Base-by-base conservation (phyloP, 2,329 filamentous ascomycete genomes). In the Paracamarosporium sp. region DNA sequence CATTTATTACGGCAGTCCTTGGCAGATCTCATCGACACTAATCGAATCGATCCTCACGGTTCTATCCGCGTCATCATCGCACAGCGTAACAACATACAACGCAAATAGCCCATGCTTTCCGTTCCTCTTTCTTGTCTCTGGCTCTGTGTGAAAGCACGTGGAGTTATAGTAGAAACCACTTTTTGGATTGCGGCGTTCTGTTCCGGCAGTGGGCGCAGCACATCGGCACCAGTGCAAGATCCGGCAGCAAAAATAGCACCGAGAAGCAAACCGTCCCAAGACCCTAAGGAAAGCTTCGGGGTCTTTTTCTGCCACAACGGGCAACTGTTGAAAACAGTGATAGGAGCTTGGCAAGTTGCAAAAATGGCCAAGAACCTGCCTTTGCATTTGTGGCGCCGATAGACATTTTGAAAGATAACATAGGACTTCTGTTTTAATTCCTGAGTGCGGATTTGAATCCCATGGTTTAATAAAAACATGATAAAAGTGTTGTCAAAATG, bases 321-420 rank as follows among this genome's bases (percentile, higher is more conserved):
- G 47, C 15, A 50, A 50, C 47, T 30, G 47, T 50, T 12, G 33
- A 50, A 38, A 11, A 17, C 33, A 38, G 47, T 50, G 47, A 40
- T 13, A 40, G 24, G 47, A 24, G 47, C 47, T 50, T 50, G 47
- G 47, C 47, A 25, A 24, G 35, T 3, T n/a, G 35, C 17, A 15
- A 31, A 31, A 31, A 6, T 40, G 36, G 17, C 22, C 17, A n/a
- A 31, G 13, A 22, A 35, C 31, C 31, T 35, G 31, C 31, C 13
- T 4, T 15, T 12, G 12, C 12, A 35, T 6, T 15, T n/a, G 31
- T 15, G 31, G 13, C 31, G 12, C 31, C 31, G 13, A 30, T 13
- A 17, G 25, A 30, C n/a, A n/a, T n/a, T n/a, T n/a, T n/a, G n/a
- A n/a, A n/a, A n/a, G n/a, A n/a, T n/a, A n/a, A n/a, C n/a, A n/a